phyloP scores from a whole-genome alignment of 352 stramenopile genomes.

The Pythium grandisporangium region DNA sequence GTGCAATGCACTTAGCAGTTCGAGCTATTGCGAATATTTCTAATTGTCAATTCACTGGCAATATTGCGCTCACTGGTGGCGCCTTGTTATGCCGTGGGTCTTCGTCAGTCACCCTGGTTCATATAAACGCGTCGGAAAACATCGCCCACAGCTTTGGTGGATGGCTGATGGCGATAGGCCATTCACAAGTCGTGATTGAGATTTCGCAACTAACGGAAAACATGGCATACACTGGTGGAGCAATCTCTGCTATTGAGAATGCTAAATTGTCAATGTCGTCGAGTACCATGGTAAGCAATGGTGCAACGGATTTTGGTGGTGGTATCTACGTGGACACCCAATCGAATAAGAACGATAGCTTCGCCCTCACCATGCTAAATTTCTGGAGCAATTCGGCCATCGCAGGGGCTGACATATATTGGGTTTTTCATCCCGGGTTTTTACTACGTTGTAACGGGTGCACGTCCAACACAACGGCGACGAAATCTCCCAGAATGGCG shows the following conservation, averaged over 20 bases:
- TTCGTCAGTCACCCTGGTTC: slow-evolving; percentile 11
- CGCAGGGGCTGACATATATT: slow-evolving; percentile 44
- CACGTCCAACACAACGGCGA: slow-evolving; percentile 1
- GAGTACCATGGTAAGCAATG: slow-evolving; percentile 27
- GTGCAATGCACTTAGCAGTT: slow-evolving; percentile 38
- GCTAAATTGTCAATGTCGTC: slow-evolving; percentile 13
- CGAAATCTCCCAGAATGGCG: slow-evolving; percentile 4
- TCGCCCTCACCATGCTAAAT: not conserved
- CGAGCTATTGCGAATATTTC: slow-evolving; percentile 21
- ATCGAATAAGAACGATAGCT: slow-evolving; percentile 1
- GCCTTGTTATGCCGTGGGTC: slow-evolving; percentile 35
- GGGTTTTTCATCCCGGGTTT: slow-evolving; percentile 39
- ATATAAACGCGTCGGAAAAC: slow-evolving; percentile 14
- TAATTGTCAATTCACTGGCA: slow-evolving; percentile 20
- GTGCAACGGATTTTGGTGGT: slow-evolving; percentile 37
- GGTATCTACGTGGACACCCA: slow-evolving; percentile 39
- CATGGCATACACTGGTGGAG: slow-evolving; percentile 34
- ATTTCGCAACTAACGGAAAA: slow-evolving; percentile 20
- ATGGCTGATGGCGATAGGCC: slow-evolving; percentile 19
- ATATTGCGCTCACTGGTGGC: slow-evolving; percentile 32
- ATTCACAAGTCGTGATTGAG: slow-evolving; percentile 10
- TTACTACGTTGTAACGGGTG: slow-evolving; percentile 26
- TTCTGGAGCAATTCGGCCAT: slow-evolving; percentile 30
- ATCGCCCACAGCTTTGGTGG: slow-evolving; percentile 34
- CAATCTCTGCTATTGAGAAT: slow-evolving; percentile 28